Evolutionary conservation across 1,284 basidiomycete genomes (phyloP).

Genomic region (Leccinum colubrinum): DNA sequence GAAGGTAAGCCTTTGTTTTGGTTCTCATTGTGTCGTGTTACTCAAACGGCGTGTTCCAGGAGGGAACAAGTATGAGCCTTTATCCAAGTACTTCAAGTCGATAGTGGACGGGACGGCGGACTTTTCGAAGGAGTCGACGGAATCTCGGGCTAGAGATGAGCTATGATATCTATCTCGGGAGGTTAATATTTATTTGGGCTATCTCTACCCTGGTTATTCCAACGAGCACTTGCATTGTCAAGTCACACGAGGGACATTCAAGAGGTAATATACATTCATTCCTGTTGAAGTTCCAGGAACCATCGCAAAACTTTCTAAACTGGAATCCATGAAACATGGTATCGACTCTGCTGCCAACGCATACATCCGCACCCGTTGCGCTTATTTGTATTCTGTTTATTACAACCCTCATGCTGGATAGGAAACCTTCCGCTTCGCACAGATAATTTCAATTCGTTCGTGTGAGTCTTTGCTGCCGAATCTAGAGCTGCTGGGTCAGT

Average conservation of each 20-base stretch:
- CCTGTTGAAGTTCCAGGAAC: not conserved
- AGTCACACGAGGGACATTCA: not conserved
- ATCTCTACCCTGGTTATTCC: not conserved
- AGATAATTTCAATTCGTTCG: not conserved
- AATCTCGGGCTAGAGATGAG: conserved; percentile 24
- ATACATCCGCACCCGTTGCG: not conserved
- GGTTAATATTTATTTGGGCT: conserved; percentile 7
- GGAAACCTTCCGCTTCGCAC: not conserved
- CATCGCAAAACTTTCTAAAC: not conserved
- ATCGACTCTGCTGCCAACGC: not conserved
- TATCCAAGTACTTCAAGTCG: conserved; percentile 67
- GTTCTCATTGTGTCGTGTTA: not conserved
- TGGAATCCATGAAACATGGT: not conserved
- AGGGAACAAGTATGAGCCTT: conserved; percentile 58
- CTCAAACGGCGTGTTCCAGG: conserved; percentile 38
- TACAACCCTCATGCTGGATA: not conserved
- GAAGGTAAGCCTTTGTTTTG: conserved; percentile 44
- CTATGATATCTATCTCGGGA: conserved; percentile 18
- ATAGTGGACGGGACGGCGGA: conserved; percentile 64
- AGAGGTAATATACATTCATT: not conserved
- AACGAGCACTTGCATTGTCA: not conserved
- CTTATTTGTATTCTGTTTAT: not conserved
- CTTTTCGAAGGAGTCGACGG: conserved; percentile 33
- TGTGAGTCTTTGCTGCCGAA: not conserved
- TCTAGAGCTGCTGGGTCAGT: conserved; percentile 10